phyloP scores from a whole-genome alignment of 768 basidiomycete species.

The Lactarius tabidus region DNA sequence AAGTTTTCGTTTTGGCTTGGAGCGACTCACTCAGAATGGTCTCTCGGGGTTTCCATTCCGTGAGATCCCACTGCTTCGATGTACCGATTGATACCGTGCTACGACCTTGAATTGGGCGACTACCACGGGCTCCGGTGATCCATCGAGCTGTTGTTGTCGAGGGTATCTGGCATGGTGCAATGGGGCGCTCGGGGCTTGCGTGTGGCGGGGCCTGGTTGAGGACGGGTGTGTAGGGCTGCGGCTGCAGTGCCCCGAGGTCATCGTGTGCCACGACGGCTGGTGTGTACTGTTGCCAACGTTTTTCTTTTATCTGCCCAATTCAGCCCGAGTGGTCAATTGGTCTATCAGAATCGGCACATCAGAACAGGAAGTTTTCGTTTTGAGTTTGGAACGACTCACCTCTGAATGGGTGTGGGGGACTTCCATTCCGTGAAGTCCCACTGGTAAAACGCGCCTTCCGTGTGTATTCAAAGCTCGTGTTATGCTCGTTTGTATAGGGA shows the following conservation, averaged over 20 bases:
- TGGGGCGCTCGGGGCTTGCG: too few species aligned
- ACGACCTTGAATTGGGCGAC: too few species aligned
- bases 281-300: background rate
- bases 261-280: background rate
- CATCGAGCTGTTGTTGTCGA: too few species aligned
- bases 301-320: background rate
- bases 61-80: too few species aligned
- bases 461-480: background rate
- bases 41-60: too few species aligned
- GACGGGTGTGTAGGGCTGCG: background rate
- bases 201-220: too few species aligned
- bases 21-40: too few species aligned
- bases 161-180: too few species aligned
- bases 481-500: background rate
- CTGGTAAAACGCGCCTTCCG: background rate
- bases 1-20: too few species aligned
- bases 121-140: too few species aligned
- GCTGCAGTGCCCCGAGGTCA: background rate
- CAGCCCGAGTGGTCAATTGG: background rate
- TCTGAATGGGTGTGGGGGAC: background rate
- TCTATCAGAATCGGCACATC: background rate
- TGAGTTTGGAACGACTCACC: background rate
- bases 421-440: slow-evolving; percentile 2
- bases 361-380: background rate
- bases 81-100: too few species aligned